Evolutionary conservation across 306 rosid genomes (phyloP).

Genomic region (Datisca glomerata): DNA sequence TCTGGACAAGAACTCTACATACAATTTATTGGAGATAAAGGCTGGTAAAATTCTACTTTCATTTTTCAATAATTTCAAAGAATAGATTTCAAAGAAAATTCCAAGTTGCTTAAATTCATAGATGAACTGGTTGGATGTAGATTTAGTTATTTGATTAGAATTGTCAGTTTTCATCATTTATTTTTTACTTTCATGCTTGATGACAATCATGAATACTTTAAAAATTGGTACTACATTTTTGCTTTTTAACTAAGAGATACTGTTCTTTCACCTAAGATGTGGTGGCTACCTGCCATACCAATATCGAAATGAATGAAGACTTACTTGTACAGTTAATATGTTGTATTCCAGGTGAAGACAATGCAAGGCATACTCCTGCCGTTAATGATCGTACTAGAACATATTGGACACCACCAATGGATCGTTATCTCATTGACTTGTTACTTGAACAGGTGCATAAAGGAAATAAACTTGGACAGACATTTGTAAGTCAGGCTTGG

Average conservation of each 20-base stretch:
- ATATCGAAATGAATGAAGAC: conserved; percentile 4
- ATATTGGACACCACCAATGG: conserved; percentile 77
- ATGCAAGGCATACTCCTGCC: conserved; percentile 21
- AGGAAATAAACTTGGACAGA: conserved; percentile 57
- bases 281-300: too few relatives aligned
- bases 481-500: conserved; percentile 69
- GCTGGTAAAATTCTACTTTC: conserved; percentile 31
- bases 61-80: too few relatives aligned
- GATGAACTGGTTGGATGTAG: too few relatives aligned
- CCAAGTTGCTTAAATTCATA: too few relatives aligned
- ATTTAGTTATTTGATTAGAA: too few relatives aligned
- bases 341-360: conserved; percentile 31
- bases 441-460: conserved; percentile 45
- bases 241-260: too few relatives aligned
- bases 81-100: too few relatives aligned
- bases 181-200: too few relatives aligned
- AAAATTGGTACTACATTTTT: too few relatives aligned
- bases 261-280: too few relatives aligned
- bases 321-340: conserved; percentile 8
- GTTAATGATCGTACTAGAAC: conserved; percentile 57
- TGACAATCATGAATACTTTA: too few relatives aligned
- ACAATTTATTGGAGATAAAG: conserved; percentile 21
- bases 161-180: too few relatives aligned
- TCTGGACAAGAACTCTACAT: conserved; percentile 24
- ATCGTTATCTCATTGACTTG: conserved; percentile 51